Base-by-base conservation (phyloP, 2,329 filamentous ascomycete species). In the Karstenula rhodostoma region DNA sequence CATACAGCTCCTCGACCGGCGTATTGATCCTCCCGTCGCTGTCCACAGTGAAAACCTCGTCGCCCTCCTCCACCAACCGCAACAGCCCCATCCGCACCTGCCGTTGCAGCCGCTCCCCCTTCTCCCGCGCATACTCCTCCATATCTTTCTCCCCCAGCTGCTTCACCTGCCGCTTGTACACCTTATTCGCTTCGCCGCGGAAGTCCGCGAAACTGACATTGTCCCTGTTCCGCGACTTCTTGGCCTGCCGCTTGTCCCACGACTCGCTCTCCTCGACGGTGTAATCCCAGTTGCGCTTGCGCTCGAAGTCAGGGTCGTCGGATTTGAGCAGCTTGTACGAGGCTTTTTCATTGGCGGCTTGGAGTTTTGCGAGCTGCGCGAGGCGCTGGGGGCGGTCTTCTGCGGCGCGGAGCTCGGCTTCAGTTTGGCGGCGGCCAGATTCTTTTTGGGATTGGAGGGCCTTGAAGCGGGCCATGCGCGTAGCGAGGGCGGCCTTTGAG, bases 221-320 rank as follows among this genome's bases (percentile, higher is more conserved):
- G 76, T 97, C 92, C 63, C 91, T 86, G 72, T 91, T 90, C 19
- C 87, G 86, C 60, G 88, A 87, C 81, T 93, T 96, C 85, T 96
- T 96, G 73, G 90, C 91, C 77, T 96, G 82, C 33, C 94, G 89
- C 81, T 90, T 90, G 78, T 99, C 95, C 95, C 95, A 99, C 67
- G 86, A 88, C 81, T 97, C 95, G 69, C 89, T 91, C 80, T 99
- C 95, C 66, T 99, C 95, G 7, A 94, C 83, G 0, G 95, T 99
- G 92, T 95, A 99, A 81, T 98, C 95, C 95, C 95, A 99, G 1
- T 95, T 95, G 43, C 95, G 89, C 81, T 98, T 97, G 67, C 95
- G 91, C 84, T 99, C 95, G 74, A 98, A 99, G 78, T 98, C 95
- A 57, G 92, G 93, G 1, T 93, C 89, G 71, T 97, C 93, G 4